phyloP scores from a whole-genome alignment of 2,329 filamentous ascomycete species.

The Emergomyces africanus region DNA sequence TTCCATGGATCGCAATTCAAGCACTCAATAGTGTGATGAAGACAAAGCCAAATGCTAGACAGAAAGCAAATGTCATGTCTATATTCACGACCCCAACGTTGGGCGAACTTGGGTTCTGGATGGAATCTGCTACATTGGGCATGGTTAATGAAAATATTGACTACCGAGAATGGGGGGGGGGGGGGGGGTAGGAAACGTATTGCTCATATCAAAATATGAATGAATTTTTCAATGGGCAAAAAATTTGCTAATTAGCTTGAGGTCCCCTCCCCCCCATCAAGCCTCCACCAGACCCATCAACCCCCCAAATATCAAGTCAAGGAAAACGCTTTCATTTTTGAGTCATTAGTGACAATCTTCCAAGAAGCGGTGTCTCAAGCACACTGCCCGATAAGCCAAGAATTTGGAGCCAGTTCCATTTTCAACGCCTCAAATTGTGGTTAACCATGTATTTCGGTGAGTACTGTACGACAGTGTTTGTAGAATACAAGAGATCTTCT shows the following conservation, averaged over 20 bases:
- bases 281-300: too few relatives aligned
- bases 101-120: too few relatives aligned
- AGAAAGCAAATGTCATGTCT: neutral
- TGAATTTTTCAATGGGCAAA: neutral
- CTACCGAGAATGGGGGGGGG: neutral
- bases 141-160: neutral
- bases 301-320: neutral
- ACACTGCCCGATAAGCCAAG: neutral
- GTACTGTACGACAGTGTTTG: neutral
- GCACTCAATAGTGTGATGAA: neutral
- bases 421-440: neutral
- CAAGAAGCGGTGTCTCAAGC: neutral
- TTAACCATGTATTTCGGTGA: neutral
- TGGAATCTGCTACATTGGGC: too few relatives aligned
- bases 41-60: too few relatives aligned
- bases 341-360: neutral
- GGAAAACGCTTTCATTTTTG: neutral
- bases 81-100: neutral
- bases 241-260: neutral
- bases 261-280: neutral
- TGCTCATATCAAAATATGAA: neutral
- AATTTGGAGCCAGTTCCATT: neutral
- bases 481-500: neutral
- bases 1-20: neutral
- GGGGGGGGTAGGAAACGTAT: neutral